phyloP scores from a whole-genome alignment of 2,329 filamentous ascomycete species.

The Xylaria polymorpha region DNA sequence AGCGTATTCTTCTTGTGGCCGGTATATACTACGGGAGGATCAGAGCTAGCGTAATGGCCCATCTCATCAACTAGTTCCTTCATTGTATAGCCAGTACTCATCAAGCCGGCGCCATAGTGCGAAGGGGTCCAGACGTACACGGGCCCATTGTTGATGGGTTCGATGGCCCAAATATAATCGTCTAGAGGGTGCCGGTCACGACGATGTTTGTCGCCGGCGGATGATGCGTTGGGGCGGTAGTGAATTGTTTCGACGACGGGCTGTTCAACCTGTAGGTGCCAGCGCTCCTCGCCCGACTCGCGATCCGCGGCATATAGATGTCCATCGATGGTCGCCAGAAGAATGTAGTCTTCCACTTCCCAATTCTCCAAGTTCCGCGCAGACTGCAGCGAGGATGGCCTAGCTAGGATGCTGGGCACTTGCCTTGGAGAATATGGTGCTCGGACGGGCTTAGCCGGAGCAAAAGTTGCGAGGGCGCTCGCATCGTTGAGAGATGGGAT shows the following conservation, averaged over 20 bases:
- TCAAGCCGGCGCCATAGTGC: constrained; percentile 66
- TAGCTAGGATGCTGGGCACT: constrained; percentile 66
- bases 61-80: constrained; percentile 89
- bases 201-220: constrained; percentile 56
- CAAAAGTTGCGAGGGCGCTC: constrained; percentile 97
- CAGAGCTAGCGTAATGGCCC: constrained; percentile 78
- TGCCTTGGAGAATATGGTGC: constrained; percentile 82
- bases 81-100: constrained; percentile 78
- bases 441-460: constrained; percentile 96
- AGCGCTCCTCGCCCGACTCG: constrained; percentile 83
- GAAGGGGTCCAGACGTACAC: constrained; percentile 88
- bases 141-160: constrained; percentile 86
- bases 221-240: constrained; percentile 75
- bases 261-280: constrained; percentile 85
- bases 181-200: constrained; percentile 75
- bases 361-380: constrained; percentile 99
- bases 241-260: constrained; percentile 94
- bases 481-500: constrained; percentile 69
- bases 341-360: constrained; percentile 99
- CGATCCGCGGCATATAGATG: constrained; percentile 92
- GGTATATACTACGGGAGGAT: constrained; percentile 86
- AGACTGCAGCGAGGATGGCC: constrained; percentile 84
- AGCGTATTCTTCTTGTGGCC: constrained; percentile 91
- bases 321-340: constrained; percentile 99
- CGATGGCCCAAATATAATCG: constrained; percentile 94